These are phyloP conservation scores for Daucus carota DNA, from an alignment of 129 eudicot genomes.

Conservation along the genomic window DH1_v3.0 NC_030386.2:3509501-3510000, in stretches of 20 bases:
- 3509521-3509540: constrained; percentile 30
- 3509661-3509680: constrained; percentile 4
- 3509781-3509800: constrained; percentile 54
- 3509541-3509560: constrained; percentile 35
- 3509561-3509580: constrained; percentile 22
- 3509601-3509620: constrained; percentile 41
- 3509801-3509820: constrained; percentile 54
- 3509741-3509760: constrained; percentile 32
- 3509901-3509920: constrained; percentile 20
- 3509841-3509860: constrained; percentile 18
- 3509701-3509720: constrained; percentile 12
- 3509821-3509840: constrained; percentile 52
- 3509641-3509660: background rate
- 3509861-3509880: background rate
- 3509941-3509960: constrained; percentile 31
- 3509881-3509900: constrained; percentile 25
- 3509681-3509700: background rate
- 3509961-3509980: constrained; percentile 8
- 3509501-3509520: constrained; percentile 33
- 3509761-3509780: constrained; percentile 59
- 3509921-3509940: constrained; percentile 32
- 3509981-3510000: constrained; percentile 28
- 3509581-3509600: constrained; percentile 21
- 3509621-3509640: constrained; percentile 32
- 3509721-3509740: constrained; percentile 9